These are phyloP conservation scores for Penicillium corylophilum DNA, from an alignment of 2,329 filamentous ascomycete genomes.

Conservation along the genomic window DNA sequence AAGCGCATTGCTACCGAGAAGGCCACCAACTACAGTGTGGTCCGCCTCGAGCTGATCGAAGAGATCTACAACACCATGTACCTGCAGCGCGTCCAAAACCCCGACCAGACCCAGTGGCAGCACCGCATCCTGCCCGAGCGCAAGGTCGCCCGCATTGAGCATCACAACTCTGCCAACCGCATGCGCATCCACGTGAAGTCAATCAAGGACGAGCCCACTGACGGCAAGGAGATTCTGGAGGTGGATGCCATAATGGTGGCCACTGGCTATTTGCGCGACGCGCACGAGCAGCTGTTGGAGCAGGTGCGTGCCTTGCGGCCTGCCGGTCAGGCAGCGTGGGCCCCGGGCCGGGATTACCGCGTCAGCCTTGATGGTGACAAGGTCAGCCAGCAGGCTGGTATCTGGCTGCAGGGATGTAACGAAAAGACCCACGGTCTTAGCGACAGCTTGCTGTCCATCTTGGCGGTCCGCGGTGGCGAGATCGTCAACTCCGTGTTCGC, in stretches of 20 bases:
- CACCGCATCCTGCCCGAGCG: constrained; percentile 74
- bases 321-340: constrained; percentile 56
- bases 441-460: constrained; percentile 76
- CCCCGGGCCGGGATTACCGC: constrained; percentile 74
- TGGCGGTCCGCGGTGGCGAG: constrained; percentile 73
- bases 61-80: constrained; percentile 86
- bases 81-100: constrained; percentile 71
- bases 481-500: constrained; percentile 74
- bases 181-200: constrained; percentile 63
- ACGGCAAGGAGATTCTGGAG: constrained; percentile 62
- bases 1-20: constrained; percentile 66
- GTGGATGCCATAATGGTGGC: constrained; percentile 82
- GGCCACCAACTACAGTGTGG: constrained; percentile 91
- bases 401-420: constrained; percentile 94
- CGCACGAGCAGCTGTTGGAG: constrained; percentile 74
- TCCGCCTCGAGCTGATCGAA: constrained; percentile 86
- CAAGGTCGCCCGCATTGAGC: constrained; percentile 61
- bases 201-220: constrained; percentile 30
- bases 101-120: constrained; percentile 72
- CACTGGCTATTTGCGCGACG: constrained; percentile 78
- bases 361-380: constrained; percentile 68
- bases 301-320: constrained; percentile 66
- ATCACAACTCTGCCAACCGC: constrained; percentile 50
- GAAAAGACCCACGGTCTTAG: constrained; percentile 87
- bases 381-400: constrained; percentile 70